Percentiles rank a stretch among this genome's conserved stretches.
Conservation (phyloP, 805 yeast species). For the Wickerhamomyces queroliae region DNA sequence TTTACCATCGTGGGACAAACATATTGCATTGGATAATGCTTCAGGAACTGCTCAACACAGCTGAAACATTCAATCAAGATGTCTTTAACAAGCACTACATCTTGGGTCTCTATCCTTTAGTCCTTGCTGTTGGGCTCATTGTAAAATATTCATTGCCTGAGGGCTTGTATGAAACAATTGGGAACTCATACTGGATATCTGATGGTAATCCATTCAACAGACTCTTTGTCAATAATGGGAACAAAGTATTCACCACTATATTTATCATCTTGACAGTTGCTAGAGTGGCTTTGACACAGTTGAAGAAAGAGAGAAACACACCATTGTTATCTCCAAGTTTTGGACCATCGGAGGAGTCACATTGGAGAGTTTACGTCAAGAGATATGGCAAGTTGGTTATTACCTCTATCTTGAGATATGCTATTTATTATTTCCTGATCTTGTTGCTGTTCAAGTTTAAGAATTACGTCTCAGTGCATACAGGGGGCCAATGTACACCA, state of each 20-base stretch:
- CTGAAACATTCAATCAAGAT: no score
- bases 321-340: no score
- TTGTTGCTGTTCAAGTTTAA: not conserved
- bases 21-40: no score
- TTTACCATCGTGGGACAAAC: no score
- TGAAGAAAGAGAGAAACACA: not conserved
- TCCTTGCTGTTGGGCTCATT: not conserved
- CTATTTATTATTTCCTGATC: not conserved
- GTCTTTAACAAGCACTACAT: no score
- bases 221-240: constrained; percentile 15
- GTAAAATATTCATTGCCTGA: not conserved
- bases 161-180: not conserved
- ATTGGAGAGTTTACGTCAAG: not conserved
- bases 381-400: not conserved
- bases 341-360: not conserved
- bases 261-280: constrained; percentile 5
- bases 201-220: constrained; percentile 10
- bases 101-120: not conserved
- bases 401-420: not conserved
- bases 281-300: not conserved
- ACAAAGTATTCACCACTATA: constrained; percentile 6
- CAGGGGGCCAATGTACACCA: not conserved
- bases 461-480: not conserved
- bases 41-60: no score
- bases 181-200: constrained; percentile 3